Evolutionary conservation across 192 early-diverging fungal species (phyloP).

Genomic region (Coemansia sp.): DNA sequence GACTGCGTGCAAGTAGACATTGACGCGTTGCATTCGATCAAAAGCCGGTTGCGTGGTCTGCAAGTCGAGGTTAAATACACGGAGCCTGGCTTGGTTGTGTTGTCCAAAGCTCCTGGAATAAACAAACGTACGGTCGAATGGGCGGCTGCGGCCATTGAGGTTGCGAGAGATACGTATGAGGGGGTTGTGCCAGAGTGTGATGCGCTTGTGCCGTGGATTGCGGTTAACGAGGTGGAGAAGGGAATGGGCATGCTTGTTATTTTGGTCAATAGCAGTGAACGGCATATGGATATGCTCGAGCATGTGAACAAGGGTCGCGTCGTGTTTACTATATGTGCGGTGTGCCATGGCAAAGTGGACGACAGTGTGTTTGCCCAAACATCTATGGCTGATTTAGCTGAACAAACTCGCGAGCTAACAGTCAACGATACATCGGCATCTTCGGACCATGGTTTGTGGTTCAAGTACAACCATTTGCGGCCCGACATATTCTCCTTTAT

Average conservation of each 20-base stretch:
- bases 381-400: constrained; percentile 18
- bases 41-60: constrained; percentile 44
- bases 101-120: constrained; percentile 62
- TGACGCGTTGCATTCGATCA: constrained; percentile 44
- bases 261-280: constrained; percentile 22
- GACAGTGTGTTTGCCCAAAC: constrained; percentile 17
- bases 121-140: constrained; percentile 22
- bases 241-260: constrained; percentile 57
- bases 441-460: constrained; percentile 18
- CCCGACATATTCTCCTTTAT: constrained; percentile 29
- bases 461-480: constrained; percentile 31
- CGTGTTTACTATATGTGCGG: constrained; percentile 31
- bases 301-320: constrained; percentile 13
- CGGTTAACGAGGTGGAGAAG: constrained; percentile 59
- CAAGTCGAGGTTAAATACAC: constrained; percentile 54
- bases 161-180: not conserved
- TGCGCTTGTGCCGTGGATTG: constrained; percentile 35
- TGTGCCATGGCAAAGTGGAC: constrained; percentile 47
- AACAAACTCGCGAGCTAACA: not conserved
- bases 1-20: constrained; percentile 57
- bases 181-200: not conserved
- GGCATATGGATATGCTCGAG: not conserved
- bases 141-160: constrained; percentile 20
- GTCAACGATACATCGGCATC: not conserved
- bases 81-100: constrained; percentile 57